Conservation (phyloP, 1,139 yeast genomes). For the Saccharomyces hybrid region DNA sequence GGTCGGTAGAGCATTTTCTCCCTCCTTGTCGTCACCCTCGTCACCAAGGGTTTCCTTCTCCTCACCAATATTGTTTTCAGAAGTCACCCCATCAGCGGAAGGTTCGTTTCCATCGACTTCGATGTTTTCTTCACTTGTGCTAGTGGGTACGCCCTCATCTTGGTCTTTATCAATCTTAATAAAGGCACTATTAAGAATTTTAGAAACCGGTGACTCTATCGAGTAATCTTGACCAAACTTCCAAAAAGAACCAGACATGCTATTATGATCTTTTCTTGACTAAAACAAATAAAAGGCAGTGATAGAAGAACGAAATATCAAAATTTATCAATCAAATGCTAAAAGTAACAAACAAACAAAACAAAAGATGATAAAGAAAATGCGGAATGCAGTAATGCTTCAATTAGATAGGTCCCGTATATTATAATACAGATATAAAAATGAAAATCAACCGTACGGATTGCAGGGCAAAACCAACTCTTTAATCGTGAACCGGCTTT, state of each 20-base stretch:
- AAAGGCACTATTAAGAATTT: not conserved
- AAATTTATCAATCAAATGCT: not conserved
- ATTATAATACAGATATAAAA: not conserved
- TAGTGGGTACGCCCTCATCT: conserved; percentile 2
- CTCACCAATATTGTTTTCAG: conserved; percentile 5
- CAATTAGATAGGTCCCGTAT: not conserved
- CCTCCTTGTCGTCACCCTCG: conserved; percentile 13
- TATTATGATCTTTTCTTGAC: conserved; percentile 1
- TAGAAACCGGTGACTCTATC: conserved; percentile 60
- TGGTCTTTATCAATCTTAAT: not conserved
- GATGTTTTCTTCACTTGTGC: not conserved
- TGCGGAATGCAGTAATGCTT: not conserved
- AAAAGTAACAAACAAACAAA: not conserved
- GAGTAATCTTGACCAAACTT: conserved; percentile 77
- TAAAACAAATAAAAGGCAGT: too few relatives aligned
- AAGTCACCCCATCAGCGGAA: conserved; percentile 10
- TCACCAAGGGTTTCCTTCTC: conserved; percentile 3
- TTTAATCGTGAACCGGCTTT: not conserved
- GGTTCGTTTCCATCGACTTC: not conserved
- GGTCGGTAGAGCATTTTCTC: conserved; percentile 23
- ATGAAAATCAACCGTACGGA: not conserved
- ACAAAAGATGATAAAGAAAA: not conserved
- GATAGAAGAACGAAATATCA: not conserved
- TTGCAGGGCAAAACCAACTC: not conserved
- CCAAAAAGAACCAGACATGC: conserved; percentile 80